A percentile compares a stretch with the other conserved stretches of the same genome.
These are phyloP conservation scores for Tolypocladium capitatum DNA, from an alignment of 2,329 filamentous ascomycete genomes.

Conservation along the genomic window DNA sequence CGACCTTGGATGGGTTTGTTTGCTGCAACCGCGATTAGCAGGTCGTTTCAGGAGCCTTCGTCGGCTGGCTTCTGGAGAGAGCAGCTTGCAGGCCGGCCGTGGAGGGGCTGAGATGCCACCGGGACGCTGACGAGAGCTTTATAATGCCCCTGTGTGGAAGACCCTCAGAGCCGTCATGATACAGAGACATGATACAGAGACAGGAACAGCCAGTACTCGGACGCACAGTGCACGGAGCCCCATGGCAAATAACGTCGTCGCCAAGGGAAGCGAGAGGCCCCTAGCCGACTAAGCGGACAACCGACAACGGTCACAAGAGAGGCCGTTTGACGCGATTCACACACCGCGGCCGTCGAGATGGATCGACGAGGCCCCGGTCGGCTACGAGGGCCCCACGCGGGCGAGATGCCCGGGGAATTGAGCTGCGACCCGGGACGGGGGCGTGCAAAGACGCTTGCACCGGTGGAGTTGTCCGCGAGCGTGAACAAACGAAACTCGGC, in stretches of 20 bases:
- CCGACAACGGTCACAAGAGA: neutral
- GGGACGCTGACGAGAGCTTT: neutral
- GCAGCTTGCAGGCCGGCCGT: neutral
- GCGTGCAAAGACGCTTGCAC: too few relatives aligned
- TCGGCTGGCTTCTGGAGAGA: neutral
- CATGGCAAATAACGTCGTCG: neutral
- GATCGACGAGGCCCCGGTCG: neutral
- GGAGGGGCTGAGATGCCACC: neutral
- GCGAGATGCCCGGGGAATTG: neutral
- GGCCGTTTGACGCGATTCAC: neutral
- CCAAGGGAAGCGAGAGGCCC: neutral
- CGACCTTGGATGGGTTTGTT: neutral
- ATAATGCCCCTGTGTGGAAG: neutral
- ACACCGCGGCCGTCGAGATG: neutral
- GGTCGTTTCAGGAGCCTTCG: neutral
- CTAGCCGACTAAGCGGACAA: neutral
- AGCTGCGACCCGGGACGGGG: neutral
- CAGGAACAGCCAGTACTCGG: neutral
- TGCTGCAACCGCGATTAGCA: too few relatives aligned
- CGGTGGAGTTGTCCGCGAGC: too few relatives aligned
- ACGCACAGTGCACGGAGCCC: neutral
- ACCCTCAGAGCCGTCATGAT: neutral
- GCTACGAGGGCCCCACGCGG: neutral
- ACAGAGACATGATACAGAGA: neutral
- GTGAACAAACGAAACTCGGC: too few relatives aligned